These are phyloP conservation scores for Microthyrium microscopicum DNA, from an alignment of 2,329 filamentous ascomycete species.

Conservation along the genomic window DNA sequence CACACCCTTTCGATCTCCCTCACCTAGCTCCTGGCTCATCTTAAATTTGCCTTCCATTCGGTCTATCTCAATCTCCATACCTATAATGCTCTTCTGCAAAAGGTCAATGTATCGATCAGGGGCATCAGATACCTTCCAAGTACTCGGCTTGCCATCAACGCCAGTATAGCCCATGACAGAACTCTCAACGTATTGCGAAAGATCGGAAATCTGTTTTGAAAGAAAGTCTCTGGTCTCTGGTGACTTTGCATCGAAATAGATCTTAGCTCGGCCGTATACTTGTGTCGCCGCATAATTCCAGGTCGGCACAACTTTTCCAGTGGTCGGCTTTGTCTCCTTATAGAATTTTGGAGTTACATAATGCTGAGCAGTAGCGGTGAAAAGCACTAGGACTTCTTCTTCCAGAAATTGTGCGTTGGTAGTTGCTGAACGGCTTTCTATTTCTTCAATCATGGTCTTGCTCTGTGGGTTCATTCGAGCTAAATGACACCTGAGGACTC, in stretches of 20 bases:
- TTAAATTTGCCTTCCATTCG: slow-evolving; percentile 15
- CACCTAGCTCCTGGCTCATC: slow-evolving; percentile 9
- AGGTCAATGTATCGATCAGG: slow-evolving; percentile 39
- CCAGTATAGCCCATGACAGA: slow-evolving; percentile 40
- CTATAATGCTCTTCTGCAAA: slow-evolving; percentile 41
- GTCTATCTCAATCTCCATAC: slow-evolving; percentile 18
- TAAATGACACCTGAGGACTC: slow-evolving; percentile 42
- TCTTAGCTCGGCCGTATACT: slow-evolving; percentile 39
- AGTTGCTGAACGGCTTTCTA: slow-evolving; percentile 15
- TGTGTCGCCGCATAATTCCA: slow-evolving; percentile 55
- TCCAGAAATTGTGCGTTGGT: slow-evolving; percentile 14
- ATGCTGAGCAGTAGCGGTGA: slow-evolving; percentile 41
- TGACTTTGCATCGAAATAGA: slow-evolving; percentile 35
- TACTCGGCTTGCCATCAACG: slow-evolving; percentile 15
- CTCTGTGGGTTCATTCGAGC: slow-evolving; percentile 46
- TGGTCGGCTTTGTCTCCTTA: slow-evolving; percentile 44
- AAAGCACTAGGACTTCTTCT: slow-evolving; percentile 45
- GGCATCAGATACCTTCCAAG: slow-evolving; percentile 44
- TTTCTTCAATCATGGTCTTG: slow-evolving; percentile 40
- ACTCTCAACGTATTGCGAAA: slow-evolving; percentile 35
- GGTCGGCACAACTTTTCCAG: slow-evolving; percentile 51
- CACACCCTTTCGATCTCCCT: slow-evolving; percentile 4
- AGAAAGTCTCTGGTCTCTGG: slow-evolving; percentile 33
- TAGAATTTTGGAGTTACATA: slow-evolving; percentile 58
- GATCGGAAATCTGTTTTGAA: slow-evolving; percentile 33